phyloP scores from a whole-genome alignment of 2,329 filamentous ascomycete species.

The Biscogniauxia sp. region DNA sequence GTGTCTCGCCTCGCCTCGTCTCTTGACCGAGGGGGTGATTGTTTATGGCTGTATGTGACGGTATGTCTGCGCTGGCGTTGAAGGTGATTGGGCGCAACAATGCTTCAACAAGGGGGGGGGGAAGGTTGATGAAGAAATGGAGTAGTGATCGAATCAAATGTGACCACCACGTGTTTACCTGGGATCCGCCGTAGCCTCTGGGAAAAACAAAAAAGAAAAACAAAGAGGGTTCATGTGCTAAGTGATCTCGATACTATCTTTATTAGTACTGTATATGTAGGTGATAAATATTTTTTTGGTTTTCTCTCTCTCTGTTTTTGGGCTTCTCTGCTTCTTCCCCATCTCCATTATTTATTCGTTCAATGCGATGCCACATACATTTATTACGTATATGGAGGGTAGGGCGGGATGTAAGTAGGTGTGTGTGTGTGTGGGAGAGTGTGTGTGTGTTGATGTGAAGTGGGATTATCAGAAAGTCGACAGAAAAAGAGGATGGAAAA shows the following conservation, averaged over 20 bases:
- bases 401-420: background rate
- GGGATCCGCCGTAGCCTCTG: constrained; percentile 27
- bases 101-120: constrained; percentile 13
- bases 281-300: background rate
- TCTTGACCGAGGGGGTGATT: constrained; percentile 22
- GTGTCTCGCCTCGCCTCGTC: constrained; percentile 25
- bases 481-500: background rate
- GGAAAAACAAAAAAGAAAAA: constrained; percentile 13
- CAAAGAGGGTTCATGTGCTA: background rate
- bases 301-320: background rate
- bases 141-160: constrained; percentile 14
- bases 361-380: background rate
- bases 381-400: background rate
- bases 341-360: background rate
- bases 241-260: background rate
- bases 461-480: background rate
- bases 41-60: constrained; percentile 22
- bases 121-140: constrained; percentile 12
- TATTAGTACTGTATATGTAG: constrained; percentile 9
- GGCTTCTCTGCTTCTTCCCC: too few species aligned
- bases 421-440: too few species aligned
- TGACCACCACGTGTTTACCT: constrained; percentile 29
- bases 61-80: constrained; percentile 21
- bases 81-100: constrained; percentile 20
- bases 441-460: too few species aligned